These are phyloP conservation scores for Rostrohypoxylon terebratum DNA, from an alignment of 495 filamentous ascomycete species.

Conservation along the genomic window DNA sequence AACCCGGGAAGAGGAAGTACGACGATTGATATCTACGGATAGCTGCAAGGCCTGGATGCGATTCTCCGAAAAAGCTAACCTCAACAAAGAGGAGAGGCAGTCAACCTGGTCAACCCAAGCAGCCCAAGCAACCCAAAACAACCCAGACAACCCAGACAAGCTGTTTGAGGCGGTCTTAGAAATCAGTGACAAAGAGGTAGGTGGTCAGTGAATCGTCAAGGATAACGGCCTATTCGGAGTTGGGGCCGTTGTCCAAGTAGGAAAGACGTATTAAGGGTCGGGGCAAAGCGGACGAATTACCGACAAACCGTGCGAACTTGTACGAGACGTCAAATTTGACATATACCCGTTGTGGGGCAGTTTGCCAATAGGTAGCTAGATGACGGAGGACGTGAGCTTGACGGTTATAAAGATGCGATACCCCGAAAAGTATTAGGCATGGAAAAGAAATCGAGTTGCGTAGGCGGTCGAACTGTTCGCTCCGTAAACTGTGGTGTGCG, in stretches of 20 bases:
- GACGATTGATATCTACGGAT: background rate
- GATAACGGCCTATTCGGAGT: too few species aligned
- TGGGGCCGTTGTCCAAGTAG: background rate
- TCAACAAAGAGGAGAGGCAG: slow-evolving; percentile 21
- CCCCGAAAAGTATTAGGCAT: background rate
- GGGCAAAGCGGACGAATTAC: background rate
- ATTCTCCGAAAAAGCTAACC: background rate
- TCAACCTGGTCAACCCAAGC: slow-evolving; percentile 2
- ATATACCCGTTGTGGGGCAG: background rate
- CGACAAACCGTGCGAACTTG: background rate
- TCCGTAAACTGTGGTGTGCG: background rate
- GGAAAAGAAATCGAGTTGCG: background rate
- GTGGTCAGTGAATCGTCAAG: too few species aligned
- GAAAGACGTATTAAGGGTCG: slow-evolving; percentile 5
- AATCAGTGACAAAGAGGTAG: slow-evolving; percentile 11
- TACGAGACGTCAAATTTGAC: background rate
- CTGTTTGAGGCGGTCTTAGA: slow-evolving; percentile 12
- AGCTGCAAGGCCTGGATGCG: background rate
- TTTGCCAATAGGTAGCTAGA: background rate
- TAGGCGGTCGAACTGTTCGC: background rate
- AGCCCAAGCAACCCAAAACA: too few species aligned
- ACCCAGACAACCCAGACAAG: background rate
- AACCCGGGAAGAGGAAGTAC: background rate
- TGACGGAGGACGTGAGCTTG: background rate
- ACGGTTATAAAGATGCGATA: background rate